Evolutionary conservation across 129 eudicot species (phyloP).

Genomic region (Solidago caesia): DNA sequence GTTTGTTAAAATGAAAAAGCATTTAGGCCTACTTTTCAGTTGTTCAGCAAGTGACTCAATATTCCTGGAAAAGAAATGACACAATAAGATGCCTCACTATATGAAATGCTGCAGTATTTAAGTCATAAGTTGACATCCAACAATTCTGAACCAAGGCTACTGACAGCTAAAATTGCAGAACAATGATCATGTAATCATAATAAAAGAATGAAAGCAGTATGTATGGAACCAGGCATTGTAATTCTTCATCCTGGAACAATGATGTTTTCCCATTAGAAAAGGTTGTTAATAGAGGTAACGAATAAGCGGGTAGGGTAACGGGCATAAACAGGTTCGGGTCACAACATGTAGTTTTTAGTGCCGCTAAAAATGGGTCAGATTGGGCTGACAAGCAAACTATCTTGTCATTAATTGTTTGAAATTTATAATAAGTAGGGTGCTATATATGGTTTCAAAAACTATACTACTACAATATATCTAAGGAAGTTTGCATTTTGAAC

Average conservation of each 20-base stretch:
- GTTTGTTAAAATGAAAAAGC: conserved; percentile 96
- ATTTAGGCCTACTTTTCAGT: conserved; percentile 68
- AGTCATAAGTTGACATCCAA: background rate
- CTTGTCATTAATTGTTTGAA: too few relatives aligned
- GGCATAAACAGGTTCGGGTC: too few relatives aligned
- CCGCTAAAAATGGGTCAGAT: too few relatives aligned
- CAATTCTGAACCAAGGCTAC: background rate
- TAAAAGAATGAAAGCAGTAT: background rate
- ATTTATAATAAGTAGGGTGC: too few relatives aligned
- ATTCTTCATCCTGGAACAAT: background rate
- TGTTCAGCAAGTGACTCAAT: conserved; percentile 77
- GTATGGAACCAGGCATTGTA: background rate
- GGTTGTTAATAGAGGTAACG: background rate
- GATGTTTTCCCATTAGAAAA: background rate
- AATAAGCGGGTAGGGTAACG: background rate
- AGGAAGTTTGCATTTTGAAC: background rate
- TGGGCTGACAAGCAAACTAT: too few relatives aligned
- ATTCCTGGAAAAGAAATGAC: conserved; percentile 52
- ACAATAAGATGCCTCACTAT: conserved; percentile 7
- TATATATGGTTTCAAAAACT: too few relatives aligned
- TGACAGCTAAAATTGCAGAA: conserved; percentile 2
- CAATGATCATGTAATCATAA: conserved; percentile 6
- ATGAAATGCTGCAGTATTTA: background rate
- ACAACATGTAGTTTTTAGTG: too few relatives aligned
- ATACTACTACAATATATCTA: background rate